Base-by-base conservation (phyloP, 371 early-diverging fungal genomes). In the Zancudomyces culisetae region DNA sequence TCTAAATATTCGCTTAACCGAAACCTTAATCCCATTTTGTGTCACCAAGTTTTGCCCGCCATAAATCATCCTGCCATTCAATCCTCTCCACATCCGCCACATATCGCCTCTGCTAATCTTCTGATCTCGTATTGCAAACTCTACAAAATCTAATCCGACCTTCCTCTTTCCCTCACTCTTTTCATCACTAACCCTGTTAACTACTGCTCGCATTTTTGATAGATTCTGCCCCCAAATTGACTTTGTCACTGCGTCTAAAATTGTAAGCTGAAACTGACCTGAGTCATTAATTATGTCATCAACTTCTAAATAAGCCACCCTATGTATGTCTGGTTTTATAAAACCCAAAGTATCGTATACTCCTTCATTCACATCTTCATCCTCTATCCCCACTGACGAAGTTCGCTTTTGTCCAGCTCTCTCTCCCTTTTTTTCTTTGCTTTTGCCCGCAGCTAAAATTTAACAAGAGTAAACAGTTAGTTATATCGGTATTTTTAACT, bases 41-140 rank as follows among this genome's bases (percentile, higher is more conserved):
- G 73, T 80, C 1, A 75, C 29, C 23, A 90, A 70, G 55, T 80
- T 78, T 60, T 90, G 83, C 27, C 86, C 84, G 12, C 73, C 68
- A 65, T 90, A 84, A 4, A 92, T 80, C 28, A 80, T 77, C 0
- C 75, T 75, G 13, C 77, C 77, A 10, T 70, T 68, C 20, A 96
- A 63, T 42, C 71, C 71, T 45, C 78, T 76, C 58, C 87, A 82
- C 22, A 95, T 61, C 41, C 87, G 64, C 88, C 90, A 91, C 92
- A 95, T 91, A 62, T 92, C 95, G 63, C 81, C 78, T 52, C 93
- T 72, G 13, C 90, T 85, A 2, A 93, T 72, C 62, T 93, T 91
- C 57, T 95, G 95, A 55, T 93, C 90, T 24, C 83, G 75, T 50
- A 96, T 87, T 0, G 79, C 68, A 4, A 96, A 63, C 58, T 91